Base-by-base conservation (phyloP, 2,329 filamentous ascomycete genomes). In the Aureobasidium leucospermi region DNA sequence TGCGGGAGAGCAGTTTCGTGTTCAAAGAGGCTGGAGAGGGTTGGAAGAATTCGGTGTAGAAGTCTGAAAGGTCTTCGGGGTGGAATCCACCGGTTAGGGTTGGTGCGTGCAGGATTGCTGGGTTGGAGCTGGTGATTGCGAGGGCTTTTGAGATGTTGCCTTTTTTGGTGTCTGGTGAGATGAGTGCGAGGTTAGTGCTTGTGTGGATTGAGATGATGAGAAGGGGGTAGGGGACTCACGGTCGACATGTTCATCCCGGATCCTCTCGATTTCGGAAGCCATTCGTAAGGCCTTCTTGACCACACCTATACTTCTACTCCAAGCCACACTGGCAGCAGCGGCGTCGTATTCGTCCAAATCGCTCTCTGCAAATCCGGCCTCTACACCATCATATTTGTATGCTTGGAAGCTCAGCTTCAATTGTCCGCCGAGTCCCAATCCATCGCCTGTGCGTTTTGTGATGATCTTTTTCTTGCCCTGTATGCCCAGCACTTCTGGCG, bases 341-440 rank as follows among this genome's bases (percentile, higher is more conserved):
- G 79, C 76, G 63, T 90, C 81, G 65, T 84, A 90, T 64, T 87
- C 82, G 2, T 88, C 84, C 34, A 88, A 70, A 59, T 89, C 83
- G 19, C 80, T 78, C 71, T 91, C 87, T 0, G 88, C 88, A 63
- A 92, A 91, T 0, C 88, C 88, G 0, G 83, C 74, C 53, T 83
- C 74, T 0, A 73, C 81, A 61, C 78, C 75, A 10, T 79, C 76
- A 64, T 87, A 87, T 0, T 78, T 78, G 66, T 79, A 85, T 4
- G 78, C 72, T 16, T 59, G 36, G 15, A 61, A 61, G 49, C 71
- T 69, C n/a, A 77, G 70, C 59, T 74, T 73, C 28, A 78, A 69
- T 38, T 75, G 67, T 3, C 80, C 68, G 36, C 77, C 81, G 9
- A 76, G 75, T 9, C 81, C 81, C 2, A 79, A 75, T 0, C 81